phyloP scores from a whole-genome alignment of 495 filamentous ascomycete species.

The Glutinoglossum americanum region DNA sequence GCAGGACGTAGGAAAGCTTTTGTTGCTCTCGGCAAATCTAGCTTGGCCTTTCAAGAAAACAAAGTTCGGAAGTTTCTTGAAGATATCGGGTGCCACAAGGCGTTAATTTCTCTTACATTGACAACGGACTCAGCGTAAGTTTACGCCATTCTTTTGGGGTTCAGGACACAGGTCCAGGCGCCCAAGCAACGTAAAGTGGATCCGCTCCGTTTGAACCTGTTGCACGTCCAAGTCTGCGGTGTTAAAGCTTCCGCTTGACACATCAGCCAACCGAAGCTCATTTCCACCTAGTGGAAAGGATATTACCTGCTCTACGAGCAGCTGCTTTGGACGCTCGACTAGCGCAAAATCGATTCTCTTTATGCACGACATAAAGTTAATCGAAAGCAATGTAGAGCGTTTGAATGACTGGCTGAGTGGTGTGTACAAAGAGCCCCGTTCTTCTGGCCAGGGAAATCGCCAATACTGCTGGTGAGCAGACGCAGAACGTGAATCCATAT shows the following conservation, averaged over 20 bases:
- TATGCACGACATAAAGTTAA: background rate
- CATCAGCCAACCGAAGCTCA: too few relatives aligned
- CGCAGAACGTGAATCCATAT: background rate
- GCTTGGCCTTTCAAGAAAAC: background rate
- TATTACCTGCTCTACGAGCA: too few relatives aligned
- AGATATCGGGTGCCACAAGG: background rate
- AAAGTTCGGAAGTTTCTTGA: background rate
- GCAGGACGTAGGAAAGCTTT: background rate
- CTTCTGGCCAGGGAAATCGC: background rate
- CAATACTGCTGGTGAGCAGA: background rate
- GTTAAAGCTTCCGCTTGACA: too few relatives aligned
- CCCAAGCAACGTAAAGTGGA: too few relatives aligned
- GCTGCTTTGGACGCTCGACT: too few relatives aligned
- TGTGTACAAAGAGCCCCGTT: background rate
- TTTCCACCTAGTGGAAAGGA: too few relatives aligned
- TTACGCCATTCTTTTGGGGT: too few relatives aligned
- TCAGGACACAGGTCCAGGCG: too few relatives aligned
- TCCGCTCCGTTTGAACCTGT: too few relatives aligned
- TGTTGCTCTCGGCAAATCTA: background rate
- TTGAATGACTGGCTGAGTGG: background rate
- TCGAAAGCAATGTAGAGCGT: background rate
- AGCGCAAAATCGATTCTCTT: too few relatives aligned
- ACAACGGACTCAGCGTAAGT: background rate
- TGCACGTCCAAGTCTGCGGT: too few relatives aligned
- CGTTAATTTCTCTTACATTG: background rate